Evolutionary conservation across 305 asterid genomes (phyloP).

Genomic region (Andrographis paniculata): DNA sequence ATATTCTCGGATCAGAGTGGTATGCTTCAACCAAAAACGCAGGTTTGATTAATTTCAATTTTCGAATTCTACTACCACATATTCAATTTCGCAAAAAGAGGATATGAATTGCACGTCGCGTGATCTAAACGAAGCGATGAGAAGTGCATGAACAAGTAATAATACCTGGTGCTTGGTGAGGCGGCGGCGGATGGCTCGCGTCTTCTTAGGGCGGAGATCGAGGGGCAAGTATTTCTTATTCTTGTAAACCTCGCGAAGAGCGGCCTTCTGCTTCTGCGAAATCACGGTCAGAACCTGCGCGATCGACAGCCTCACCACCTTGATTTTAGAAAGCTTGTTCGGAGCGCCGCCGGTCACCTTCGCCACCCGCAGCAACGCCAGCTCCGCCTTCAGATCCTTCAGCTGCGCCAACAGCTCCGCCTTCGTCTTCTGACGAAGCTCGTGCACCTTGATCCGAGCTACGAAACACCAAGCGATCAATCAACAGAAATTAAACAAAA

Average conservation of each 20-base stretch:
- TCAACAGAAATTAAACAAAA: too few relatives aligned
- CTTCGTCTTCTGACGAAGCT: slow-evolving; percentile 54
- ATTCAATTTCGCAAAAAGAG: too few relatives aligned
- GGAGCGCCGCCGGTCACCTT: slow-evolving; percentile 81
- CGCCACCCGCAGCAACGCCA: slow-evolving; percentile 56
- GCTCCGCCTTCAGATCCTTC: slow-evolving; percentile 72
- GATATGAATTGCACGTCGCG: too few relatives aligned
- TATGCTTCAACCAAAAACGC: too few relatives aligned
- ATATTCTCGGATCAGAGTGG: too few relatives aligned
- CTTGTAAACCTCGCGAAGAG: slow-evolving; percentile 41
- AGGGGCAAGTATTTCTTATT: slow-evolving; percentile 46
- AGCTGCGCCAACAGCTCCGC: slow-evolving; percentile 47
- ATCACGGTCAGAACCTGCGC: slow-evolving; percentile 54
- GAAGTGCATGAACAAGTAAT: too few relatives aligned
- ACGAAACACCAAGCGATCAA: too few relatives aligned
- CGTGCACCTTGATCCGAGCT: slow-evolving; percentile 75
- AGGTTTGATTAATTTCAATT: too few relatives aligned
- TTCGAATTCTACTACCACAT: too few relatives aligned
- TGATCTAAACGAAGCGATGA: too few relatives aligned
- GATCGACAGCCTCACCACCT: slow-evolving; percentile 41
- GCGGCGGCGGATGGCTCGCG: slow-evolving; percentile 53
- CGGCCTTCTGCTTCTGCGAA: slow-evolving; percentile 48
- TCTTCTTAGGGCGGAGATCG: slow-evolving; percentile 60
- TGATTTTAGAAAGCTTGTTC: too few relatives aligned
- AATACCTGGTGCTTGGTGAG: slow-evolving; percentile 48